Evolutionary conservation across 2,329 filamentous ascomycete genomes (phyloP).

Genomic region (Apiospora koreana): DNA sequence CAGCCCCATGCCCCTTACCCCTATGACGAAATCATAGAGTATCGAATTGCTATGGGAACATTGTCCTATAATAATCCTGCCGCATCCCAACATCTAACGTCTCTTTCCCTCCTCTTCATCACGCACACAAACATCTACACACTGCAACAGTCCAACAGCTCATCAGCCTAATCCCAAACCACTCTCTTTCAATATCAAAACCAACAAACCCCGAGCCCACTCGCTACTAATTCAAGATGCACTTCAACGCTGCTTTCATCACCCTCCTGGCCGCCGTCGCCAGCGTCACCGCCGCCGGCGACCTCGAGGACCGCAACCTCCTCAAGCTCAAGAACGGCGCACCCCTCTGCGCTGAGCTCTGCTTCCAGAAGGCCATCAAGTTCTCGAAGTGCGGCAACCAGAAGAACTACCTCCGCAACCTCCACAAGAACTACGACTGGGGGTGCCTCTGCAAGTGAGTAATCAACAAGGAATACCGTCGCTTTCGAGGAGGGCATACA

Average conservation of each 20-base stretch:
- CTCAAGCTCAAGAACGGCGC: not conserved
- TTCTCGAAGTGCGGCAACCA: not conserved
- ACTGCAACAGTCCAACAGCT: not conserved
- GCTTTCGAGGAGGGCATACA: too few relatives aligned
- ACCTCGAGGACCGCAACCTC: not conserved
- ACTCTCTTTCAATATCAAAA: not conserved
- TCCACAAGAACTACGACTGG: not conserved
- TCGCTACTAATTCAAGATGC: not conserved
- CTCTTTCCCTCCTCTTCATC: not conserved
- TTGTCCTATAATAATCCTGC: not conserved
- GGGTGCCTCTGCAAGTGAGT: not conserved
- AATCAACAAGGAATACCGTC: too few relatives aligned
- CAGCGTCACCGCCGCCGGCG: not conserved
- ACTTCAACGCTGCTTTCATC: not conserved
- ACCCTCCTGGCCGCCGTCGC: not conserved
- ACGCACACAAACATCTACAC: not conserved
- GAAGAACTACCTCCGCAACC: not conserved
- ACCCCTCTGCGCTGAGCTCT: not conserved
- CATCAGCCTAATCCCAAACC: not conserved
- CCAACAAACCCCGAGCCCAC: not conserved
- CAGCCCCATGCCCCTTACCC: not conserved
- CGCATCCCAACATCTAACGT: not conserved
- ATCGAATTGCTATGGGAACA: not conserved
- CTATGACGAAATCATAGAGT: not conserved
- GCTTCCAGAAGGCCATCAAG: not conserved